Evolutionary conservation across 331 rosid genomes (phyloP).

Genomic region (Ulmus americana): DNA sequence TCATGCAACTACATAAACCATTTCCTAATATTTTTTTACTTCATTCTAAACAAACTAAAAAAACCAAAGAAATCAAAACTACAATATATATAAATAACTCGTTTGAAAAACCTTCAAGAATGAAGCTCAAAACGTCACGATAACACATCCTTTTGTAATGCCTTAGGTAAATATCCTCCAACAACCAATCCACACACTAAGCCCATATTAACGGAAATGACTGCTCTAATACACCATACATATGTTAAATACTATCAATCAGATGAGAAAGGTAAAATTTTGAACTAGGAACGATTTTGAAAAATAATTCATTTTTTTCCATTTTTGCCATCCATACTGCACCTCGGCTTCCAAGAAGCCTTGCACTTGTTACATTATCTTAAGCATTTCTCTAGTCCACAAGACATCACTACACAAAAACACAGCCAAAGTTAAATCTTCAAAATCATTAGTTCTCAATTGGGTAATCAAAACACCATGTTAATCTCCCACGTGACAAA

Average conservation of each 20-base stretch:
- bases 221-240: no score
- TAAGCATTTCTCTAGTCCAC: slow-evolving; percentile 75
- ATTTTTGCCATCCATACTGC: slow-evolving; percentile 28
- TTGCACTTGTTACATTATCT: slow-evolving; percentile 66
- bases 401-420: slow-evolving; percentile 62
- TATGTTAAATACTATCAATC: no score
- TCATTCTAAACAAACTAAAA: neutral
- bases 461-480: slow-evolving; percentile 23
- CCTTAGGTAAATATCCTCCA: no score
- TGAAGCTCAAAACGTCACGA: no score
- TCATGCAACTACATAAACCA: slow-evolving; percentile 94
- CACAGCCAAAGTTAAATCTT: slow-evolving; percentile 8
- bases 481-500: slow-evolving; percentile 37
- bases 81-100: neutral
- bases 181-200: no score
- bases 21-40: slow-evolving; percentile 61
- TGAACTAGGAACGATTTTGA: no score
- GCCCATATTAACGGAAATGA: no score
- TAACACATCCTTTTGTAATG: no score
- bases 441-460: neutral
- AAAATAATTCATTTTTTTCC: no score
- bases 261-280: no score
- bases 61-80: neutral
- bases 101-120: no score
- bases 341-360: slow-evolving; percentile 70